Conservation (phyloP, 139 green algal species). For the Desmodesmus armatus region DNA sequence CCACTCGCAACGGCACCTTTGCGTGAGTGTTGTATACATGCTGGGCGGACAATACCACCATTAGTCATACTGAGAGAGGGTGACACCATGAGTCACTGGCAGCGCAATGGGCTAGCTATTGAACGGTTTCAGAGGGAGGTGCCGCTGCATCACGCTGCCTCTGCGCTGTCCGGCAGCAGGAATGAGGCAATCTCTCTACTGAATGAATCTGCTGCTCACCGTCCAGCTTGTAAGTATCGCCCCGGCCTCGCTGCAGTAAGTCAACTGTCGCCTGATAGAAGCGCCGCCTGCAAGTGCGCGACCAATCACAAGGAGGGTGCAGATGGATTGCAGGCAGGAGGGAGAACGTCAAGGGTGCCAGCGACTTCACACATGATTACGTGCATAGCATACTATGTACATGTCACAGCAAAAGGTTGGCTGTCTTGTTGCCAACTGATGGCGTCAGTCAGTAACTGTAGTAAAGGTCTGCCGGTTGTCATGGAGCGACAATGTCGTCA, state of each 20-base stretch:
- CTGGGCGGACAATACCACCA: not conserved
- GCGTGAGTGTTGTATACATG: not conserved
- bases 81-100: too few species aligned
- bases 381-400: too few species aligned
- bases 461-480: too few species aligned
- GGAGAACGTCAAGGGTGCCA: not conserved
- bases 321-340: not conserved
- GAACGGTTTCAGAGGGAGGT: not conserved
- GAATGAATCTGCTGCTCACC: not conserved
- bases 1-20: not conserved
- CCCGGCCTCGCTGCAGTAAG: not conserved
- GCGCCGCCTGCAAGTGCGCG: slow-evolving; percentile 27
- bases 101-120: not conserved
- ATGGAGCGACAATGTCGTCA: too few species aligned
- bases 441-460: too few species aligned
- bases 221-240: slow-evolving; percentile 14
- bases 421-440: too few species aligned
- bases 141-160: not conserved
- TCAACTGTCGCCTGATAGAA: slow-evolving; percentile 40
- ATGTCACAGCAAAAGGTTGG: too few species aligned
- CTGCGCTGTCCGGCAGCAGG: not conserved
- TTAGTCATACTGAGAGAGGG: not conserved
- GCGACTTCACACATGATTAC: not conserved
- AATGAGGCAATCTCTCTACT: not conserved
- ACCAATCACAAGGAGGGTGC: not conserved